Evolutionary conservation across 768 basidiomycete species (phyloP).

Genomic region (Rhodotorula diobovata): DNA sequence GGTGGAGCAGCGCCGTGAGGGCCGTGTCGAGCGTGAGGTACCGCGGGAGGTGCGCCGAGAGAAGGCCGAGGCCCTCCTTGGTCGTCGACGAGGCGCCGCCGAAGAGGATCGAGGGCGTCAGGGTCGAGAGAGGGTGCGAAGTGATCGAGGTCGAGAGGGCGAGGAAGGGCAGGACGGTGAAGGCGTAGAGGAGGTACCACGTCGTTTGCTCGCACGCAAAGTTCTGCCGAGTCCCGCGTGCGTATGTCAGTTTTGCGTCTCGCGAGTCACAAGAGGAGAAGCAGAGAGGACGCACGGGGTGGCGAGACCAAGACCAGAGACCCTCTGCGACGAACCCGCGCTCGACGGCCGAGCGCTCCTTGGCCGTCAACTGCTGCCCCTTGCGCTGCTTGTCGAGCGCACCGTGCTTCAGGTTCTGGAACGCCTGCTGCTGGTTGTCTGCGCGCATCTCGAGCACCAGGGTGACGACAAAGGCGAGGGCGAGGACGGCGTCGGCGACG

Average conservation of each 20-base stretch:
- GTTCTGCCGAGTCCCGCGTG: conserved; percentile 50
- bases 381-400: conserved; percentile 55
- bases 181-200: conserved; percentile 32
- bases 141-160: conserved; percentile 21
- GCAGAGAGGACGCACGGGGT: conserved; percentile 58
- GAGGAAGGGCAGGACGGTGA: conserved; percentile 29
- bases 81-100: not conserved
- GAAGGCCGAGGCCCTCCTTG: not conserved
- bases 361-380: conserved; percentile 58
- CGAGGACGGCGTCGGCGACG: conserved; percentile 62
- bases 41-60: not conserved
- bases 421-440: conserved; percentile 78
- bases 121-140: conserved; percentile 28
- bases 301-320: conserved; percentile 78
- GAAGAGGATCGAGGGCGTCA: not conserved
- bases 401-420: conserved; percentile 62
- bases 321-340: conserved; percentile 82
- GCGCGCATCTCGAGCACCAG: conserved; percentile 71
- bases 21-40: conserved; percentile 56
- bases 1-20: conserved; percentile 44
- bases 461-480: conserved; percentile 57
- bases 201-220: conserved; percentile 84
- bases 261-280: not conserved
- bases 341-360: conserved; percentile 57
- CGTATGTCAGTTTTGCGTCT: not conserved